Conservation (phyloP, 768 basidiomycete genomes). For the Solioccasus polychromus region DNA sequence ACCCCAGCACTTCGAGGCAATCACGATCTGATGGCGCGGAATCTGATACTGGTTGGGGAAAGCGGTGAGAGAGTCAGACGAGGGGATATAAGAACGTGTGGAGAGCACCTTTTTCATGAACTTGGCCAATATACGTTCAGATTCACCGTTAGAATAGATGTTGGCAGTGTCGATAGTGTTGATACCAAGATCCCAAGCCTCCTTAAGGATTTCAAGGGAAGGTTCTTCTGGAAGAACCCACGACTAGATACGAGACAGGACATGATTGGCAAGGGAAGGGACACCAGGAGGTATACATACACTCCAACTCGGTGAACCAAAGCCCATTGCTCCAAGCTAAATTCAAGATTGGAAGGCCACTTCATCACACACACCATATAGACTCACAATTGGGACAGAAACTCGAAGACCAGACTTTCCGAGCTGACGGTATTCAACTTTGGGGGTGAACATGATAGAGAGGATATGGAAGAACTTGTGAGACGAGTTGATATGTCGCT, state of each 20-base stretch:
- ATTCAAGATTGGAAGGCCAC: too few species aligned
- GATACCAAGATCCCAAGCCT: constrained; percentile 38
- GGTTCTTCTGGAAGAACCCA: constrained; percentile 29
- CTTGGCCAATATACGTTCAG: constrained; percentile 35
- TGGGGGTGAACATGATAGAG: neutral
- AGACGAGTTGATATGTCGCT: too few species aligned
- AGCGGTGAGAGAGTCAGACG: too few species aligned
- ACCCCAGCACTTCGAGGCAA: constrained; percentile 25
- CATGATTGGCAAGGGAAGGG: neutral
- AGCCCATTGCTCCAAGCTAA: constrained; percentile 29
- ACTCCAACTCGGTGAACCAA: constrained; percentile 29
- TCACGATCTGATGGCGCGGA: constrained; percentile 27
- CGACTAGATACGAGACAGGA: constrained; percentile 6
- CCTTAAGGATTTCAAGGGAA: constrained; percentile 33
- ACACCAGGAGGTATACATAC: constrained; percentile 19
- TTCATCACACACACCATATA: neutral
- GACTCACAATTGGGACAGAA: neutral
- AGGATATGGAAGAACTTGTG: too few species aligned
- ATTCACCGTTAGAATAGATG: constrained; percentile 31
- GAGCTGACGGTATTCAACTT: neutral
- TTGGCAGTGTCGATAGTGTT: constrained; percentile 39
- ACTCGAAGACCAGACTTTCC: neutral
- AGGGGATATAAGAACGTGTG: neutral
- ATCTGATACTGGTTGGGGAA: constrained; percentile 31
- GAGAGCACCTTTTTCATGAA: constrained; percentile 35